These are phyloP conservation scores for Penicillium brasilianum DNA, from an alignment of 2,329 filamentous ascomycete genomes.

Conservation along the genomic window DNA sequence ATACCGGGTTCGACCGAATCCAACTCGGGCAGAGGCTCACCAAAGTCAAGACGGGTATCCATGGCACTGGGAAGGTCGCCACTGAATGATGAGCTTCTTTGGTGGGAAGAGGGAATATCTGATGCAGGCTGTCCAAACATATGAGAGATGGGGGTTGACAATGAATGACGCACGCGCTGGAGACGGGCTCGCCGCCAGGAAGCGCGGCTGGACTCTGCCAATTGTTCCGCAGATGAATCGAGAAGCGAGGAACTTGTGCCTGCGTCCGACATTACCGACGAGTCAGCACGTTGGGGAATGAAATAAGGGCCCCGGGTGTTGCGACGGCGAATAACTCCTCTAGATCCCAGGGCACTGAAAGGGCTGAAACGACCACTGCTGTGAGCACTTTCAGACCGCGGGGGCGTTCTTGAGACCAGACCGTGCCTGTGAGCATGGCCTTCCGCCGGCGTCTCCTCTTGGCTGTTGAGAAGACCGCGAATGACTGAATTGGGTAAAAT, in stretches of 20 bases:
- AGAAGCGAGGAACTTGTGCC: constrained; percentile 34
- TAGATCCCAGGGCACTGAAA: constrained; percentile 46
- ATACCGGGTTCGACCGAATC: constrained; percentile 50
- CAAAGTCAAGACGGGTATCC: constrained; percentile 49
- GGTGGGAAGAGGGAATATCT: constrained; percentile 31
- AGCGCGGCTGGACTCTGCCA: constrained; percentile 37
- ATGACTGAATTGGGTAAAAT: constrained; percentile 54
- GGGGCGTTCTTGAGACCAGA: constrained; percentile 44
- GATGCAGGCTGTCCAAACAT: constrained; percentile 48
- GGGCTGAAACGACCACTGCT: constrained; percentile 47
- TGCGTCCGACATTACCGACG: constrained; percentile 38
- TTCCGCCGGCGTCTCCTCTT: constrained; percentile 53
- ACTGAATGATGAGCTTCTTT: constrained; percentile 32
- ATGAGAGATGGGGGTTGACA: constrained; percentile 50
- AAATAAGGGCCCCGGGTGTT: constrained; percentile 47
- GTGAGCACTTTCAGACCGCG: constrained; percentile 41
- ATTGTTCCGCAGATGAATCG: constrained; percentile 33
- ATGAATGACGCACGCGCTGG: constrained; percentile 50
- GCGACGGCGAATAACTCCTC: constrained; percentile 48
- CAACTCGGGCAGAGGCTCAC: constrained; percentile 46
- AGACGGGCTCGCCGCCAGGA: constrained; percentile 49
- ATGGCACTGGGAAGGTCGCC: constrained; percentile 37
- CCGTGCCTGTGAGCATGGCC: constrained; percentile 52
- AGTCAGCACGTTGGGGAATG: constrained; percentile 42
- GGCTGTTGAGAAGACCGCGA: constrained; percentile 50